Percentiles rank a stretch among this genome's conserved stretches.
Evolutionary conservation across 257 asterid genomes (phyloP).

Genomic region (Thymus quinquecostatus): DNA sequence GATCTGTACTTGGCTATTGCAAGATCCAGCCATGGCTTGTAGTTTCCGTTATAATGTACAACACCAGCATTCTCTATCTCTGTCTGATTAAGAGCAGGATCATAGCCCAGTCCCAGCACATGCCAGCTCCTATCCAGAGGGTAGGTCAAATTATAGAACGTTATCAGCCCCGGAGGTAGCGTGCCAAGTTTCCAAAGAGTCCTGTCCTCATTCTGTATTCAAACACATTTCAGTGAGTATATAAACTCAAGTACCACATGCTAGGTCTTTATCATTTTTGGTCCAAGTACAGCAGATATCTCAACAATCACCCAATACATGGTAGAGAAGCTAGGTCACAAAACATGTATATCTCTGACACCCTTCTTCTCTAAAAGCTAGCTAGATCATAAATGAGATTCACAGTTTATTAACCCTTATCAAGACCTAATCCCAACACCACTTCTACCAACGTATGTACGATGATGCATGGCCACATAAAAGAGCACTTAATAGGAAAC

Average conservation of each 20-base stretch:
- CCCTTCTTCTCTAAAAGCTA: background rate
- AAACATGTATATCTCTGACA: background rate
- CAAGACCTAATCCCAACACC: background rate
- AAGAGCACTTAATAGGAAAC: background rate
- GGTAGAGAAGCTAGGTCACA: background rate
- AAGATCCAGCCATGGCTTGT: conserved; percentile 98
- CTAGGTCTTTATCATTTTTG: background rate
- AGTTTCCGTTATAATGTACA: conserved; percentile 91
- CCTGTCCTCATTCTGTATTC: conserved; percentile 82
- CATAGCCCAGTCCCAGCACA: conserved; percentile 95
- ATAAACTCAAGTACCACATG: conserved; percentile 12
- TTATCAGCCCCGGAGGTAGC: conserved; percentile 88
- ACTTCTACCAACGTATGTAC: background rate
- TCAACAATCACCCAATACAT: background rate
- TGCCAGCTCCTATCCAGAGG: conserved; percentile 94
- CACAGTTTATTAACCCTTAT: background rate
- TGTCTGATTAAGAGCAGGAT: conserved; percentile 87
- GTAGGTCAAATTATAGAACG: conserved; percentile 84
- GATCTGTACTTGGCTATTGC: conserved; percentile 84
- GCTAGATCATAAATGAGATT: background rate
- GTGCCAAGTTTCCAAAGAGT: conserved; percentile 98
- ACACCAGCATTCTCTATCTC: conserved; percentile 87
- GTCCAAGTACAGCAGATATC: background rate
- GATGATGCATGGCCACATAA: conserved; percentile 1
- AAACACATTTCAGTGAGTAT: conserved; percentile 24